Conservation (phyloP, 192 early-diverging fungal species). For the Coemansia sp. region DNA sequence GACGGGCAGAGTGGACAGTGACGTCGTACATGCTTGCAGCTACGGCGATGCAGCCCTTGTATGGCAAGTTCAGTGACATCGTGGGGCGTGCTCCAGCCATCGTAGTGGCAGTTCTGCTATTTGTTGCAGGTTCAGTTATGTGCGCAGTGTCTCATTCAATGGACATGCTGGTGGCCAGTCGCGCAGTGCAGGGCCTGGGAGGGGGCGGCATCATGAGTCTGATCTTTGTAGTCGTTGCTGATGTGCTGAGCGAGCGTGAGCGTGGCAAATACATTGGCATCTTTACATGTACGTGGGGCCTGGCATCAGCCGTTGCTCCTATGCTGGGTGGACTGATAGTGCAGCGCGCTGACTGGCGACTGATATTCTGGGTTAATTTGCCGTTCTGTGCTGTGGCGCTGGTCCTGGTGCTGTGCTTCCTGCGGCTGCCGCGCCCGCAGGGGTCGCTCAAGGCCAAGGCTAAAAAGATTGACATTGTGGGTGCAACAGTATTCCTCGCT, state of each 20-base stretch:
- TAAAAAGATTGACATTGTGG: conserved; percentile 58
- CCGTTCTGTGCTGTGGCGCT: conserved; percentile 72
- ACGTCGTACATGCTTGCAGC: conserved; percentile 67
- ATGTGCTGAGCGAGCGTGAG: conserved; percentile 79
- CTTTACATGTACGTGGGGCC: conserved; percentile 73
- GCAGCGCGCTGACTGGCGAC: conserved; percentile 62
- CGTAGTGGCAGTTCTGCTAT: conserved; percentile 69
- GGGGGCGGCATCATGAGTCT: conserved; percentile 72
- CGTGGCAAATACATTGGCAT: conserved; percentile 87
- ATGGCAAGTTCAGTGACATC: conserved; percentile 86
- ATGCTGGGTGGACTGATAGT: conserved; percentile 83
- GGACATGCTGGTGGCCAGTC: conserved; percentile 68
- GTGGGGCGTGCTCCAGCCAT: conserved; percentile 85
- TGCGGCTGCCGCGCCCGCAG: conserved; percentile 57
- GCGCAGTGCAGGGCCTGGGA: conserved; percentile 80
- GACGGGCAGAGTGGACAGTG: conserved; percentile 80
- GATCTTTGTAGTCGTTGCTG: conserved; percentile 80
- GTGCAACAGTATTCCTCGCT: conserved; percentile 47
- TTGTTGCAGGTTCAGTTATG: conserved; percentile 77
- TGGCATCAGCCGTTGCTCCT: conserved; percentile 77
- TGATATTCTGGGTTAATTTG: conserved; percentile 81
- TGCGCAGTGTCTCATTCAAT: conserved; percentile 73
- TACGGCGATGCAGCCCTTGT: conserved; percentile 65
- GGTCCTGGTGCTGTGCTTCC: conserved; percentile 54
- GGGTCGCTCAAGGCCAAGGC: conserved; percentile 61